These are phyloP conservation scores for Xerocomellus amylosporus DNA, from an alignment of 768 basidiomycete genomes.

Conservation along the genomic window DNA sequence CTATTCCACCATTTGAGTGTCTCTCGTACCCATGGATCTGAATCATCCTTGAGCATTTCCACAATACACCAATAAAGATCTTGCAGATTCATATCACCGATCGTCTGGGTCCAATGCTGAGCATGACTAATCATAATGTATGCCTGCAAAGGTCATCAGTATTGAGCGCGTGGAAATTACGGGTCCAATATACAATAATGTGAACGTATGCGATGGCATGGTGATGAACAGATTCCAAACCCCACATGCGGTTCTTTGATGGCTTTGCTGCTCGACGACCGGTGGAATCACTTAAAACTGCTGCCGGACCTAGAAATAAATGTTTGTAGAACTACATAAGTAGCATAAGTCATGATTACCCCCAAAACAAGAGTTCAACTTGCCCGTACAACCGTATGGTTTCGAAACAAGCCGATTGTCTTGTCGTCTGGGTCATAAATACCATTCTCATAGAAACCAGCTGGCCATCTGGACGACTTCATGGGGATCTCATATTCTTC, in stretches of 20 bases:
- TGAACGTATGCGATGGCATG: constrained; percentile 2
- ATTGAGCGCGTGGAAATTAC: too few relatives aligned
- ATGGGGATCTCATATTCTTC: background rate
- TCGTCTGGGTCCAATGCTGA: background rate
- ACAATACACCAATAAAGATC: background rate
- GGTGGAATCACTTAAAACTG: background rate
- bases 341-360: too few relatives aligned
- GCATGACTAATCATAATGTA: constrained; percentile 1
- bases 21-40: background rate
- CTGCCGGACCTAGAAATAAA: background rate
- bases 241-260: constrained; percentile 4
- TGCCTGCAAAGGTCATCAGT: background rate
- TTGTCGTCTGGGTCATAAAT: too few relatives aligned
- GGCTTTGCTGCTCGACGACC: background rate
- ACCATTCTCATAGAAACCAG: too few relatives aligned
- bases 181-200: background rate
- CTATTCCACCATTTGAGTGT: constrained; percentile 4
- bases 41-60: background rate
- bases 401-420: too few relatives aligned
- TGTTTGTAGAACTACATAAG: constrained; percentile 2
- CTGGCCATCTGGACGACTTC: too few relatives aligned
- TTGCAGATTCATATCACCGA: background rate
- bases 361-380: too few relatives aligned
- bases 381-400: too few relatives aligned
- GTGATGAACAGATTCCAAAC: background rate